Percentiles rank a stretch among this genome's conserved stretches.
Evolutionary conservation across 2,329 filamentous ascomycete genomes (phyloP).

Genomic region (Phoma herbarum): DNA sequence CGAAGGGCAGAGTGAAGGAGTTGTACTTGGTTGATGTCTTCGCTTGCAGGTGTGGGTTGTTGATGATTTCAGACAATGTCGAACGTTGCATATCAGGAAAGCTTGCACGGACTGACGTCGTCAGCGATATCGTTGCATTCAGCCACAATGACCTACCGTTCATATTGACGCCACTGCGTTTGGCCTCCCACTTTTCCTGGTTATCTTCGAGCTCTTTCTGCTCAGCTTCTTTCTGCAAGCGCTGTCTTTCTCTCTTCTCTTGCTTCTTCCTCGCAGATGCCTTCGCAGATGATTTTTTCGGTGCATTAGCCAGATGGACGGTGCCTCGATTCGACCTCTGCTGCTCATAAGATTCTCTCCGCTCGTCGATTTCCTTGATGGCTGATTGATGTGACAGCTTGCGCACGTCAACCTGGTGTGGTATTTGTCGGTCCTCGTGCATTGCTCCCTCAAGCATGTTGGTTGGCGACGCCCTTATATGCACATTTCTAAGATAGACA

Average conservation of each 20-base stretch:
- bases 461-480: constrained; percentile 65
- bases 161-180: constrained; percentile 45
- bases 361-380: constrained; percentile 54
- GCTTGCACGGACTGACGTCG: constrained; percentile 4
- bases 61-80: constrained; percentile 57
- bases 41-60: constrained; percentile 54
- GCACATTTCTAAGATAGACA: constrained; percentile 75
- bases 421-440: constrained; percentile 65
- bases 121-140: background rate
- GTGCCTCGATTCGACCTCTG: constrained; percentile 26
- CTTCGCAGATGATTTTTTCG: constrained; percentile 34
- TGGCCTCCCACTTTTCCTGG: constrained; percentile 23
- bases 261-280: constrained; percentile 49
- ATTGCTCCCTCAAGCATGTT: constrained; percentile 75
- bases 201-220: constrained; percentile 37
- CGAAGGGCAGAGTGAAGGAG: constrained; percentile 70
- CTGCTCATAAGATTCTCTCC: constrained; percentile 70
- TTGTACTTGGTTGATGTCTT: constrained; percentile 43
- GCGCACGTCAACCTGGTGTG: constrained; percentile 66
- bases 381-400: constrained; percentile 22
- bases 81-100: constrained; percentile 46
- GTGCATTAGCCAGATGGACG: constrained; percentile 24
- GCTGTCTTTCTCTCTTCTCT: constrained; percentile 47
- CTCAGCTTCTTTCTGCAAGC: constrained; percentile 46
- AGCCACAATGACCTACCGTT: constrained; percentile 48